Conservation (phyloP, 805 yeast species). For the Jamesozyma jinghongensis region DNA sequence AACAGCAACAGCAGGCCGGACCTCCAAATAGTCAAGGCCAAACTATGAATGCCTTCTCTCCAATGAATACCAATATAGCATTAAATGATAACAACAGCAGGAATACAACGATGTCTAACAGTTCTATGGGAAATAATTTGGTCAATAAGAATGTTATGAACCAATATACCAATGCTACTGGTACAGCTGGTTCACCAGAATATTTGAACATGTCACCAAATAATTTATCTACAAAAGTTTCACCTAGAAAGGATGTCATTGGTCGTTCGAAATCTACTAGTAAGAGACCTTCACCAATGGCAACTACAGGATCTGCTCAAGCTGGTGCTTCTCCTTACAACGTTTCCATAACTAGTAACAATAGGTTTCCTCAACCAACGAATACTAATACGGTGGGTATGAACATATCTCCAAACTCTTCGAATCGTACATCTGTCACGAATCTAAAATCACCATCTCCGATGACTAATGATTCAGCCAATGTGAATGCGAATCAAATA, state of each 20-base stretch:
- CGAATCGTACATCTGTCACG: neutral
- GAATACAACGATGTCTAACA: neutral
- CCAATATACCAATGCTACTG: neutral
- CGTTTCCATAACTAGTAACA: constrained; percentile 8
- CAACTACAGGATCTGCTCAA: constrained; percentile 2
- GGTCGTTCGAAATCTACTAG: constrained; percentile 6
- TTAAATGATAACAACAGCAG: neutral
- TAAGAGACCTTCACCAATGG: constrained; percentile 10
- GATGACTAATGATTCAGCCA: constrained; percentile 1
- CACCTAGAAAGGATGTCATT: constrained; percentile 5
- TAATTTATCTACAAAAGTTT: constrained; percentile 2
- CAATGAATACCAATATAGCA: neutral
- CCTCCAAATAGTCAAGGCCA: neutral
- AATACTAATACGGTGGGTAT: constrained; percentile 9
- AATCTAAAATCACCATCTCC: constrained; percentile 18
- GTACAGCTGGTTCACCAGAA: constrained; percentile 2
- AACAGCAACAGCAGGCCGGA: constrained; percentile 8
- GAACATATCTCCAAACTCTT: constrained; percentile 9
- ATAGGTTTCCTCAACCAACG: constrained; percentile 2
- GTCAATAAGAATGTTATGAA: neutral
- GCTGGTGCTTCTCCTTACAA: neutral
- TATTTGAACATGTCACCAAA: neutral
- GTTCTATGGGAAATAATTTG: neutral
- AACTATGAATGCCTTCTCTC: neutral
- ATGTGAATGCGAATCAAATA: neutral